Percentiles rank a stretch among this genome's conserved stretches.
Conservation (phyloP, 2,329 filamentous ascomycete species). For the Leptographium procerum region DNA sequence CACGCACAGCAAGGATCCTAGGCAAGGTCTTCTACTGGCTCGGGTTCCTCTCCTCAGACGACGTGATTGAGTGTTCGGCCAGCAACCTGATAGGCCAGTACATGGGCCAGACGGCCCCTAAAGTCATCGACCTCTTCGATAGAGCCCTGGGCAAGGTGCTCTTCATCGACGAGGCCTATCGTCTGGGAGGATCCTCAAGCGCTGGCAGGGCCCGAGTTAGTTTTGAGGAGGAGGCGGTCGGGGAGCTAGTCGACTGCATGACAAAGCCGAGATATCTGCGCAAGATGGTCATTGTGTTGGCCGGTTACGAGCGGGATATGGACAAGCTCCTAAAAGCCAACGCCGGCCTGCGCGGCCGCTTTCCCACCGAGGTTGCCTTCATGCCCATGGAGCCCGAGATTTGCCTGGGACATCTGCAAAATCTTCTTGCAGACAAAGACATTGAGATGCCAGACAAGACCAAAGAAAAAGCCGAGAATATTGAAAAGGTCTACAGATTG, state of each 20-base stretch:
- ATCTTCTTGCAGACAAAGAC: background rate
- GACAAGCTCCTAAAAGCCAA: conserved; percentile 52
- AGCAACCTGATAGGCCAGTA: conserved; percentile 58
- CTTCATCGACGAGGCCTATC: conserved; percentile 62
- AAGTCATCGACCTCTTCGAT: conserved; percentile 48
- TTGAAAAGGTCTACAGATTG: background rate
- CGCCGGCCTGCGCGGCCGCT: conserved; percentile 52
- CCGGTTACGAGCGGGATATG: conserved; percentile 56
- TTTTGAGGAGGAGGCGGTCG: conserved; percentile 45
- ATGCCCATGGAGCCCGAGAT: background rate
- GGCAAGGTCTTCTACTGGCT: conserved; percentile 65
- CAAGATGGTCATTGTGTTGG: conserved; percentile 55
- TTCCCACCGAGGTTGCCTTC: conserved; percentile 29
- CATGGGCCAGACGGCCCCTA: conserved; percentile 57
- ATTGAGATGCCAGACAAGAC: background rate
- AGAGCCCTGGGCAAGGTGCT: conserved; percentile 53
- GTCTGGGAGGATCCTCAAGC: conserved; percentile 39
- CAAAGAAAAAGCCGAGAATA: background rate
- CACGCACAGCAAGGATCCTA: conserved; percentile 60
- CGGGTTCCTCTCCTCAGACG: conserved; percentile 48
- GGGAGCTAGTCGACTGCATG: conserved; percentile 38
- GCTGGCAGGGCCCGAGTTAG: background rate
- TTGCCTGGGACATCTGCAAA: background rate
- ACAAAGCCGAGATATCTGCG: conserved; percentile 44
- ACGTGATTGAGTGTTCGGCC: conserved; percentile 49